Base-by-base conservation (phyloP, 2,329 filamentous ascomycete genomes). In the Cladosporium oxysporum region DNA sequence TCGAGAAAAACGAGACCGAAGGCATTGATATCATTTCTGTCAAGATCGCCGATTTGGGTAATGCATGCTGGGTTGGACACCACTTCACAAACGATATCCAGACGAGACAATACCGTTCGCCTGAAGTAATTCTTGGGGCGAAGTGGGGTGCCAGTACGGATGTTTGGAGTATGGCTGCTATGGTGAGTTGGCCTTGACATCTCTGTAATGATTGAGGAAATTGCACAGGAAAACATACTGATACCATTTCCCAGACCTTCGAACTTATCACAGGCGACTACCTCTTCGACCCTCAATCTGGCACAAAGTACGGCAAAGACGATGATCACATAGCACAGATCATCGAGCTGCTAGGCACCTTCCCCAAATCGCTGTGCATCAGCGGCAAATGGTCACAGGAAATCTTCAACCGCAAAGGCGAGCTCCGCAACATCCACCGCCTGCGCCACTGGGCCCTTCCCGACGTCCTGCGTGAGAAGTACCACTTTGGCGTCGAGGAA, bases 101-200 rank as follows among this genome's bases (percentile, higher is more conserved):
- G 78, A 99, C 95, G 10, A 87, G 95, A 74, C 95, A 99, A 80
- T 99, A 99, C 79, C 87, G 95, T 66, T 98, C 95, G 1, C 95
- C 95, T 1, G 95, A 99, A 80, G 95, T 99, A 65, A 98, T 99
- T 67, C 83, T 99, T 23, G 95, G 95, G 47, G 88, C 93, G 3
- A 98, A 98, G 83, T 99, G 95, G 95, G 95, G 95, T 71, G 95
- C 95, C n/a, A 98, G 94, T 77, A 98, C 95, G 1, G 95, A 99
- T 79, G 91, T 98, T 8, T 99, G 95, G 95, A 98, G 94, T 80
- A 99, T 99, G 95, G 93, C 95, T 66, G 91, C 91, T 71, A 99
- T 99, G 95, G 95, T 98, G 85, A 74, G 88, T 76, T 8, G 6
- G 59, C 52, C 61, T 26, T 8, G 12, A 6, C 44, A 49, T 28